Evolutionary conservation across 208 protist species (phyloP).

Genomic region (Trypanosoma lewisi): DNA sequence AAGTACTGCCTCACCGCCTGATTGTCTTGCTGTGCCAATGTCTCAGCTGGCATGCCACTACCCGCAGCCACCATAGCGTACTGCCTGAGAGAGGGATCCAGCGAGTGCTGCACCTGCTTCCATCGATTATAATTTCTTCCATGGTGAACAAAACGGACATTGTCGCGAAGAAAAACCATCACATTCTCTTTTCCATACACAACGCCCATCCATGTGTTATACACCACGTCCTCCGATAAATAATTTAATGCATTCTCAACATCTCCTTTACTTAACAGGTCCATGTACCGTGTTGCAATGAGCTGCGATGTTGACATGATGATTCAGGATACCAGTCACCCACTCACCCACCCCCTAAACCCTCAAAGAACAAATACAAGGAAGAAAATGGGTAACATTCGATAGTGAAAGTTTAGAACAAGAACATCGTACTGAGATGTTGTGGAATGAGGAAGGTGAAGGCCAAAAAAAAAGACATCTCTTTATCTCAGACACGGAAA

Average conservation of each 20-base stretch:
- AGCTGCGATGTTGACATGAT: slow-evolving; percentile 56
- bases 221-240: slow-evolving; percentile 67
- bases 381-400: slow-evolving; percentile 1
- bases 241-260: slow-evolving; percentile 64
- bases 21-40: neutral
- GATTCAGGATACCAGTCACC: slow-evolving; percentile 1
- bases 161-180: slow-evolving; percentile 70
- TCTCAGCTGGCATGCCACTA: neutral
- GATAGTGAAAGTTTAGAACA: too few species aligned
- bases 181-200: slow-evolving; percentile 77
- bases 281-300: slow-evolving; percentile 56
- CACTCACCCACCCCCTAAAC: neutral
- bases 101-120: slow-evolving; percentile 68
- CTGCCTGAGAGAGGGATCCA: slow-evolving; percentile 33
- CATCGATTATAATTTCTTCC: slow-evolving; percentile 59
- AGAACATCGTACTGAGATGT: too few species aligned
- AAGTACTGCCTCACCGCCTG: slow-evolving; percentile 20
- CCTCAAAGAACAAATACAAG: slow-evolving; percentile 11
- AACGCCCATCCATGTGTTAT: slow-evolving; percentile 78
- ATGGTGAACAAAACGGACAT: slow-evolving; percentile 71
- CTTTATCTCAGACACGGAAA: too few species aligned
- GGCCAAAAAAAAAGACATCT: too few species aligned
- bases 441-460: too few species aligned
- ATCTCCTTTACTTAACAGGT: slow-evolving; percentile 51
- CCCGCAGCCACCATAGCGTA: neutral